Evolutionary conservation across 495 filamentous ascomycete genomes (phyloP).

Genomic region (Penicillium atrosanguineum): DNA sequence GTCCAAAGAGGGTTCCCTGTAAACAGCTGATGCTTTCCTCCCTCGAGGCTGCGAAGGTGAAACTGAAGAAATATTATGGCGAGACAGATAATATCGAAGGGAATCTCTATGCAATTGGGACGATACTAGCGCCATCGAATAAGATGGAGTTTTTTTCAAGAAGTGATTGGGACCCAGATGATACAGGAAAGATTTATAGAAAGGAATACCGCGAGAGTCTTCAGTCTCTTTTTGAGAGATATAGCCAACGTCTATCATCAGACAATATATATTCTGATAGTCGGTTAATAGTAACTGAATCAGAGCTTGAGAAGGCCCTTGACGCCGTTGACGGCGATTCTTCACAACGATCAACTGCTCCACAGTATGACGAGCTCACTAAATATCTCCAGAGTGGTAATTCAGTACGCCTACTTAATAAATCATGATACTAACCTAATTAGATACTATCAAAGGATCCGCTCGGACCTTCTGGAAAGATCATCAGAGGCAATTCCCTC

Average conservation of each 20-base stretch:
- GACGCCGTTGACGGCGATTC: no score
- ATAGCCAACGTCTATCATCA: not conserved
- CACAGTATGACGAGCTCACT: slow-evolving; percentile 3
- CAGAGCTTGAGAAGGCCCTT: not conserved
- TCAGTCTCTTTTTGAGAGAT: not conserved
- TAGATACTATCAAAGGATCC: not conserved
- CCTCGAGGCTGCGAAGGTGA: slow-evolving; percentile 2
- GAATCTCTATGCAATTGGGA: slow-evolving; percentile 21
- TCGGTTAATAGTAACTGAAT: not conserved
- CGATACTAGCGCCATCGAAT: slow-evolving; percentile 13
- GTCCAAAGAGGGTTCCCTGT: slow-evolving; percentile 3
- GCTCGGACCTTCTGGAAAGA: slow-evolving; percentile 6
- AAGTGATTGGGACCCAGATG: slow-evolving; percentile 6
- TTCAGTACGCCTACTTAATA: not conserved
- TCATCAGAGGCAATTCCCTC: slow-evolving; percentile 1
- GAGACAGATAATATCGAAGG: slow-evolving; percentile 3
- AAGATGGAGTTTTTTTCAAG: slow-evolving; percentile 25
- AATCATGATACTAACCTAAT: not conserved
- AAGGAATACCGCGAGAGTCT: not conserved
- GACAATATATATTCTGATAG: not conserved
- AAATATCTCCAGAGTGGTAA: slow-evolving; percentile 9
- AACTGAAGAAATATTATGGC: slow-evolving; percentile 19
- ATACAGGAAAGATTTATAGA: not conserved
- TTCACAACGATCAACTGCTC: not conserved
- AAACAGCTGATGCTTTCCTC: slow-evolving; percentile 14